Base-by-base conservation (phyloP, 2,329 filamentous ascomycete genomes). In the Talaromyces funiculosus region DNA sequence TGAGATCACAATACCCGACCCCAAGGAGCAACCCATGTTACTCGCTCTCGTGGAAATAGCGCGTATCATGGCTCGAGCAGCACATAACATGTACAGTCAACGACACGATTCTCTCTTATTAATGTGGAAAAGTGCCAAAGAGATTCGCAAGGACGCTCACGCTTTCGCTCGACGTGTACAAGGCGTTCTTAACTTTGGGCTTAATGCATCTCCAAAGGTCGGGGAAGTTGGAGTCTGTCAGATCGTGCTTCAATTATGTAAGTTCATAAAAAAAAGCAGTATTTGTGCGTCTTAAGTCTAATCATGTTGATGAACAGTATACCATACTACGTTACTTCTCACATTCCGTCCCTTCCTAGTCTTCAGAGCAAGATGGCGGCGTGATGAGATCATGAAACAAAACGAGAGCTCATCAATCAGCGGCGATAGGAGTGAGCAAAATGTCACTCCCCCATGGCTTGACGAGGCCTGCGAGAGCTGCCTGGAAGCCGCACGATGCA, bases 331-430 rank as follows among this genome's bases (percentile, higher is more conserved):
- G 1, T 62, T 79, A 1, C 64, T 78, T 3, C 61, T 80, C 6
- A 78, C 75, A 0, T 79, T 78, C 57, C 72, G 77, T 0, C 77
- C 78, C 4, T 80, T 80, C 58, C 60, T 80, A 26, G 76, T 79
- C 8, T 72, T 80, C 22, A 71, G 77, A 18, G 76, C 76, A 3
- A 76, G 78, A 60, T 68, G 76, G 64, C 74, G 71, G 53, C 69
- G 73, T 8, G 72, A 77, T 35, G 49, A 26, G 5, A 57, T 42
- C 6, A 37, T 57, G 7, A 61, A 61, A 24, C 47, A 53, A 26
- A 35, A 65, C 61, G 60, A 67, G 66, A 51, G 33, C 12, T 20
- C 14, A 60, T 29, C 59, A 5, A 37, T 61, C n/a, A 49, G 22
- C 14, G 42, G 20, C 4, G 58, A 40, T 20, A 68, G 67, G 60